Percentiles rank a stretch among this genome's conserved stretches.
Conservation (phyloP, 1,139 yeast species). For the Nakaseomyces nivariensis region DNA sequence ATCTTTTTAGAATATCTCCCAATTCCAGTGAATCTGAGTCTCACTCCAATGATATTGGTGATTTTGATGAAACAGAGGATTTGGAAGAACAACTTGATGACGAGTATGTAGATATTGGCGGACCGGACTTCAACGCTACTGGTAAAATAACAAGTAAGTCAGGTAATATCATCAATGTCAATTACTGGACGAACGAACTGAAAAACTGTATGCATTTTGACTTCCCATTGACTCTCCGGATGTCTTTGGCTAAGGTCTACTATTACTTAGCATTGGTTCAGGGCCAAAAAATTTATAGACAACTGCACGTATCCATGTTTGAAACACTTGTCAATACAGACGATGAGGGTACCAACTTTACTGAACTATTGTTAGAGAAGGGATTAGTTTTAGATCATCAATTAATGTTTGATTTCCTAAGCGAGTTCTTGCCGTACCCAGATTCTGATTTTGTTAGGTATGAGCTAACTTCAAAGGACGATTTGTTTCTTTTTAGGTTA, state of each 20-base stretch:
- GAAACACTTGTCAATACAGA: conserved; percentile 37
- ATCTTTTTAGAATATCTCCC: conserved; percentile 30
- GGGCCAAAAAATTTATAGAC: conserved; percentile 59
- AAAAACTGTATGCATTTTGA: conserved; percentile 74
- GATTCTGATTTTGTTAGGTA: conserved; percentile 33
- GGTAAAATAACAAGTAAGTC: conserved; percentile 55
- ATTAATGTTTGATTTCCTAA: conserved; percentile 37
- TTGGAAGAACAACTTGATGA: conserved; percentile 36
- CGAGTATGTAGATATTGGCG: conserved; percentile 34
- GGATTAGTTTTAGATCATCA: conserved; percentile 42
- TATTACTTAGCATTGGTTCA: conserved; percentile 65
- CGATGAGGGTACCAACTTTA: conserved; percentile 36
- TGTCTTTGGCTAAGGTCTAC: conserved; percentile 58
- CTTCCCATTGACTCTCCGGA: conserved; percentile 59
- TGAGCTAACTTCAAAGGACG: conserved; percentile 27
- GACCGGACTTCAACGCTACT: conserved; percentile 40
- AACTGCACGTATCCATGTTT: conserved; percentile 57
- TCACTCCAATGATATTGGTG: conserved; percentile 30
- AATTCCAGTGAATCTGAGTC: conserved; percentile 28
- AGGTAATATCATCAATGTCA: conserved; percentile 64
- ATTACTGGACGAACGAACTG: conserved; percentile 85
- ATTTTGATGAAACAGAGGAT: conserved; percentile 37
- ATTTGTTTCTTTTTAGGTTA: conserved; percentile 30
- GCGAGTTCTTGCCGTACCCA: conserved; percentile 41
- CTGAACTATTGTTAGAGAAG: conserved; percentile 32